phyloP scores from a whole-genome alignment of 2,329 filamentous ascomycete genomes.

The Fusarium sp. region DNA sequence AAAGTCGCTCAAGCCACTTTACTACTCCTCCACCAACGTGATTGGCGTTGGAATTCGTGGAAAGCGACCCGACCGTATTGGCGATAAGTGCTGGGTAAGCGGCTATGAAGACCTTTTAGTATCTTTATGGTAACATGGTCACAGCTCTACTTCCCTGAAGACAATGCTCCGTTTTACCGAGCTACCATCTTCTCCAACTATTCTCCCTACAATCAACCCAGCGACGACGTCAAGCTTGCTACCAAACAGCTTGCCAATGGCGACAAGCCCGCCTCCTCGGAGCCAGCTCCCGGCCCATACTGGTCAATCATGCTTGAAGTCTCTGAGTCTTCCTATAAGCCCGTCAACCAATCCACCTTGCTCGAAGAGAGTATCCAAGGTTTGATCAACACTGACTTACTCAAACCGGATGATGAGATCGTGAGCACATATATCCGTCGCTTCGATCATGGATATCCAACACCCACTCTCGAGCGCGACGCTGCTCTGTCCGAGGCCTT shows the following conservation, averaged over 20 bases:
- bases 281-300: slow-evolving; percentile 82
- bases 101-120: fast-evolving
- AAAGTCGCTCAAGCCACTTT: slow-evolving; percentile 89
- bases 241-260: slow-evolving; percentile 88
- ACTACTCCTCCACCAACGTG: slow-evolving; percentile 97
- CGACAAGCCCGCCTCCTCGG: slow-evolving; percentile 75
- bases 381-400: slow-evolving; percentile 96
- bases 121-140: fast-evolving
- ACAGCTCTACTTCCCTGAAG: slow-evolving; percentile 92
- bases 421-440: slow-evolving; percentile 97
- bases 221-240: slow-evolving; percentile 80
- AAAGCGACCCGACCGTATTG: slow-evolving; percentile 89
- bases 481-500: slow-evolving; percentile 91
- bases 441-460: slow-evolving; percentile 98
- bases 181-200: slow-evolving; percentile 99
- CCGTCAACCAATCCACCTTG: slow-evolving; percentile 83
- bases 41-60: slow-evolving; percentile 95
- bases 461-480: slow-evolving; percentile 92
- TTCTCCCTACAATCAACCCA: slow-evolving; percentile 96
- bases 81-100: slow-evolving; percentile 93
- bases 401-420: slow-evolving; percentile 89
- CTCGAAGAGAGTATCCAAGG: slow-evolving; percentile 92
- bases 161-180: slow-evolving; percentile 98
- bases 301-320: slow-evolving; percentile 99
- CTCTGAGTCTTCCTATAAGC: slow-evolving; percentile 94